Conservation (phyloP, 768 basidiomycete species). For the Leccinum ochraceum region DNA sequence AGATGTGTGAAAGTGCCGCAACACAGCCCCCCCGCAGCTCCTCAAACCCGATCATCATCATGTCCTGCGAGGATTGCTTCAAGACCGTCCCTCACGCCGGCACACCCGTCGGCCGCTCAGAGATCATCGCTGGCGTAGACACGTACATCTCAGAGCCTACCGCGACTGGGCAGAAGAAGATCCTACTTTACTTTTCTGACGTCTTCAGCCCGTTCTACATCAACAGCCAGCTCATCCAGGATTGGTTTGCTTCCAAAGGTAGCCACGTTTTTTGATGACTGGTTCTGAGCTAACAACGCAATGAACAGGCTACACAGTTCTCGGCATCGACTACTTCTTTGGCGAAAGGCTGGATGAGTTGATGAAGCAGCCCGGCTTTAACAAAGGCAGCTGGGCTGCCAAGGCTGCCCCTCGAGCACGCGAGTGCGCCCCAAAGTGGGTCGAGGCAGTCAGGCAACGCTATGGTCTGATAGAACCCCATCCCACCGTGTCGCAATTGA, state of each 20-base stretch:
- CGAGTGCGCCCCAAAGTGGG: slow-evolving; percentile 50
- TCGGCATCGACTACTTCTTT: slow-evolving; percentile 66
- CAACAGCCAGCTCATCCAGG: slow-evolving; percentile 61
- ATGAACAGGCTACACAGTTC: slow-evolving; percentile 45
- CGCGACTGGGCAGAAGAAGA: slow-evolving; percentile 34
- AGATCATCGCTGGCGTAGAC: slow-evolving; percentile 37
- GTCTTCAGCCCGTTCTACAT: slow-evolving; percentile 59
- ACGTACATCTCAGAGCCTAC: slow-evolving; percentile 58
- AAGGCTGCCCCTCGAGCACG: slow-evolving; percentile 38
- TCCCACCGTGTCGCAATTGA: slow-evolving; percentile 12
- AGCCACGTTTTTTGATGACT: background rate
- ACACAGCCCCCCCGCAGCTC: slow-evolving; percentile 13
- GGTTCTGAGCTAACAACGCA: background rate
- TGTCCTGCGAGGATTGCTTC: slow-evolving; percentile 55
- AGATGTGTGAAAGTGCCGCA: background rate
- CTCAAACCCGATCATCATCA: slow-evolving; percentile 18
- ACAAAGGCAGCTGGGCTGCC: slow-evolving; percentile 44
- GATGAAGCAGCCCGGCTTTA: slow-evolving; percentile 37
- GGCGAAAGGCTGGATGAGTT: slow-evolving; percentile 52
- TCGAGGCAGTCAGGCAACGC: slow-evolving; percentile 47
- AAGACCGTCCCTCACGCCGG: slow-evolving; percentile 54
- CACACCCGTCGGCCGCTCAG: slow-evolving; percentile 41
- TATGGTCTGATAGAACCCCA: slow-evolving; percentile 41
- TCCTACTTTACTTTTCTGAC: slow-evolving; percentile 61
- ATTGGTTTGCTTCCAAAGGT: slow-evolving; percentile 66